Evolutionary conservation across 2,329 filamentous ascomycete species (phyloP), one percentile per base, ranked within the genome.

Genomic region (Metarhizium humberi): DNA sequence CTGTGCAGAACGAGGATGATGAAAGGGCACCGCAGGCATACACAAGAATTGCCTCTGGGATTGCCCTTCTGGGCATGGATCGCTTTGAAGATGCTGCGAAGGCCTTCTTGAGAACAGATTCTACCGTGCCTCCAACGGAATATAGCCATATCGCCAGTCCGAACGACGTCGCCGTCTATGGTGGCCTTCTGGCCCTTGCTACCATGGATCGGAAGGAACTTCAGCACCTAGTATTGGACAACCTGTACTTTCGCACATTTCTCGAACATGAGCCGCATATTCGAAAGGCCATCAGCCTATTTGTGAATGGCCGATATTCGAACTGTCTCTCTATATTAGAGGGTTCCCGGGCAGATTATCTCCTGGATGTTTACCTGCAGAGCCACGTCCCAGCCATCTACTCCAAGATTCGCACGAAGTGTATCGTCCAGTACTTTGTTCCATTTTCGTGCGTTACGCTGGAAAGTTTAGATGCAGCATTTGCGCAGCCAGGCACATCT

Each of bases 211-310:
- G 94, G 50, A 75, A 78, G 7, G 84, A 90, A 58, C 77, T 99
- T 25, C 87, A 94, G 68, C 74, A 72, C 6, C 77, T 78, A 6
- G 90, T 97, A 2, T 80, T 99, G 0, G 89, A 94, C 42, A 95
- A 90, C 66, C 75, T 76, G 38, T 76, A 79, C 11, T 99, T 99
- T 74, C 87, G 94, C 53, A 84, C 81, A 49, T 96, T 94, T 67
- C 80, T 99, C 14, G 94, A 97, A 69, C 79, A 95, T 1, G 94
- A 97, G 71, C 91, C 92, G 3, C 92, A 97, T 65, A 88, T 99
- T 59, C 88, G 94, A 60, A 92, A 92, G 56, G 92, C 94, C 13
- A 88, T 99, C 62, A 83, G 82, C 7, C 86, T 90, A 67, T 99
- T 96, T 73, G 90, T 92, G 63, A 90, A 88, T 62, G 90, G 90